Evolutionary conservation across 352 stramenopile species (phyloP), one percentile per base, ranked within the genome.

Genomic region (Globisporangium parvum): DNA sequence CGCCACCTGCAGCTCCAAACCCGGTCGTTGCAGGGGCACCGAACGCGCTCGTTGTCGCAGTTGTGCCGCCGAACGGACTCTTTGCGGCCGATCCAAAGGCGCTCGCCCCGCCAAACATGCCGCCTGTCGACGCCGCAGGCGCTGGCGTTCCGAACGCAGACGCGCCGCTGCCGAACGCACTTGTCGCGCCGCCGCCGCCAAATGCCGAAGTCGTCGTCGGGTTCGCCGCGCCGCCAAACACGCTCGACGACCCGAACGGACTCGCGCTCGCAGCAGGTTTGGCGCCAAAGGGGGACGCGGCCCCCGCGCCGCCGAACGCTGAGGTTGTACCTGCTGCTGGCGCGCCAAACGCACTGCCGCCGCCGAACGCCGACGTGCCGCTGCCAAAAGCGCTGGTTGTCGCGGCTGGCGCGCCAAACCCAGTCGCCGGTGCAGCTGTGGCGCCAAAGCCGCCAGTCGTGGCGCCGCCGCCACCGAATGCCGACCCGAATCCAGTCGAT

Each of bases 241-340:
- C 65, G 39, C 69, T 74, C 0, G 75, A 67, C 4, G 80, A 58
- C 3, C 75, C 72, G 48, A 85, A 85, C 1, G 84, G 84, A 57
- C 79, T 91, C 12, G 80, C 54, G 33, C 61, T 76, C n/a, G 77
- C 70, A 1, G 75, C 56, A 28, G 75, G 57, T 24, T 87, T 87
- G 12, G 81, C 53, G 2, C 67, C 75, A 54, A 91, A 91, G 0
- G 80, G 72, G 6, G 80, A 76, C 24, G 70, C 57, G 28, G 70
- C 55, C 2, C 67, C 64, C 39, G 63, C 69, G 41, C 35, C 62
- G 23, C 67, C 65, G 41, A 78, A 78, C 2, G 35, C 44, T 6
- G 54, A 64, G 14, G 47, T 55, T 26, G 55, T 31, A 14, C 60
- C 51, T 3, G 50, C 42, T 31, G 62, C 49, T 11, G 62, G 57